Evolutionary conservation across 768 basidiomycete species (phyloP).

Genomic region (Leccinum subgranulosum): DNA sequence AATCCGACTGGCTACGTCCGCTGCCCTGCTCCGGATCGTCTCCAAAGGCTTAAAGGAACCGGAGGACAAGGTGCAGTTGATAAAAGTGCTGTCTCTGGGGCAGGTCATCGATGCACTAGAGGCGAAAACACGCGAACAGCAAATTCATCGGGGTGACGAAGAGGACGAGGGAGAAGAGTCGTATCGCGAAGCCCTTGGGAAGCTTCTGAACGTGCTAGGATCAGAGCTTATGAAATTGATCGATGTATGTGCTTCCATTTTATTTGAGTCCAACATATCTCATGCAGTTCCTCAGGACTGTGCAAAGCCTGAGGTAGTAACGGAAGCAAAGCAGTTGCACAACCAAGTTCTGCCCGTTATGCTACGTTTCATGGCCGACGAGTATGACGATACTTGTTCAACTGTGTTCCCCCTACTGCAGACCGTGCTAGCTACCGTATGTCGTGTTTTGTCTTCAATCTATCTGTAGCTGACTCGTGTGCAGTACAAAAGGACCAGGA

Average conservation of each 20-base stretch:
- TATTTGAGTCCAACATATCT: neutral
- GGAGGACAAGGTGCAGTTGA: conserved; percentile 81
- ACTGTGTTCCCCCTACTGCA: conserved; percentile 82
- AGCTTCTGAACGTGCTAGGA: conserved; percentile 77
- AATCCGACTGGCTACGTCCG: conserved; percentile 80
- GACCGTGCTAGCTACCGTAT: conserved; percentile 67
- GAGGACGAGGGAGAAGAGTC: conserved; percentile 87
- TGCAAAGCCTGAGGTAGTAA: conserved; percentile 53
- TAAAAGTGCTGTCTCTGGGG: conserved; percentile 85
- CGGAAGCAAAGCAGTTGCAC: conserved; percentile 63
- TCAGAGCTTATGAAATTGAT: conserved; percentile 77
- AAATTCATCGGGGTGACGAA: conserved; percentile 60
- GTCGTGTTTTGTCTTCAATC: conserved; percentile 19
- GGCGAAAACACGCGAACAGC: conserved; percentile 65
- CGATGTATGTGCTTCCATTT: conserved; percentile 50
- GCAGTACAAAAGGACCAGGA: conserved; percentile 80
- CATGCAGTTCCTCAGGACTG: conserved; percentile 46
- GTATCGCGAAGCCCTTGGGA: conserved; percentile 86
- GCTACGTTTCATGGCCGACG: conserved; percentile 86
- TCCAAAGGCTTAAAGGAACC: conserved; percentile 92
- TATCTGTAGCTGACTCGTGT: conserved; percentile 4
- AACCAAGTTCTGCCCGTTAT: conserved; percentile 73
- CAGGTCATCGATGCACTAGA: conserved; percentile 81
- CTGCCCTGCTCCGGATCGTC: conserved; percentile 80
- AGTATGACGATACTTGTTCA: conserved; percentile 84